phyloP scores from a whole-genome alignment of 345 rosid species.

The Moringa oleifera region DNA sequence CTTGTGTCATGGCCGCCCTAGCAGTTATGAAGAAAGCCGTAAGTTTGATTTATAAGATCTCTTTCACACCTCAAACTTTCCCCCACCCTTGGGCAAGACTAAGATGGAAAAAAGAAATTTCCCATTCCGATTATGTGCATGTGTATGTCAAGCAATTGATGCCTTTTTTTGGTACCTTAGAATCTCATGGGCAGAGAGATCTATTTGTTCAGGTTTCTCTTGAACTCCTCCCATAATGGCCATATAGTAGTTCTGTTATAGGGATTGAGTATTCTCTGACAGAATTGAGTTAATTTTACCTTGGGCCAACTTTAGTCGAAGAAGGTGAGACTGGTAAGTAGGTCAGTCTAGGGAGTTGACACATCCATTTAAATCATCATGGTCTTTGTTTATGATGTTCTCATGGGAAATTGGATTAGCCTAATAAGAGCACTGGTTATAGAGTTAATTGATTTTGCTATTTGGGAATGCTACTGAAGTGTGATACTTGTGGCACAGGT shows the following conservation, averaged over 20 bases:
- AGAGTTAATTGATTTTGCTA: no score
- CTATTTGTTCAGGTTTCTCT: not conserved
- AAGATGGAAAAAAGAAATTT: no score
- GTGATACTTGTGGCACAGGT: no score
- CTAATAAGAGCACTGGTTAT: no score
- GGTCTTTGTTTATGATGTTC: not conserved
- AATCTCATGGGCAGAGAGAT: not conserved
- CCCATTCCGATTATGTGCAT: no score
- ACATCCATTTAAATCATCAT: not conserved
- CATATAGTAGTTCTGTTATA: not conserved
- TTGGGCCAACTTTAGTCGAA: not conserved
- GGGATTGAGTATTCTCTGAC: not conserved
- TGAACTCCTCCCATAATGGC: not conserved
- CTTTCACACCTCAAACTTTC: not conserved
- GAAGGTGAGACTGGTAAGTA: not conserved
- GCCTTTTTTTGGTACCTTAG: no score
- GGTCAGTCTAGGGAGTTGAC: not conserved
- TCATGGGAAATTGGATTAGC: no score
- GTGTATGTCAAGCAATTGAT: not conserved
- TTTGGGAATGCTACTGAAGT: no score
- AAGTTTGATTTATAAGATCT: constrained; percentile 11
- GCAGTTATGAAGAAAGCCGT: constrained; percentile 58
- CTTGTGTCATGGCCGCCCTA: constrained; percentile 71
- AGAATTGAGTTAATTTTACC: not conserved
- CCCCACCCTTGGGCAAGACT: not conserved